Conservation (phyloP, 495 filamentous ascomycete species). For the Tuber magnatum region DNA sequence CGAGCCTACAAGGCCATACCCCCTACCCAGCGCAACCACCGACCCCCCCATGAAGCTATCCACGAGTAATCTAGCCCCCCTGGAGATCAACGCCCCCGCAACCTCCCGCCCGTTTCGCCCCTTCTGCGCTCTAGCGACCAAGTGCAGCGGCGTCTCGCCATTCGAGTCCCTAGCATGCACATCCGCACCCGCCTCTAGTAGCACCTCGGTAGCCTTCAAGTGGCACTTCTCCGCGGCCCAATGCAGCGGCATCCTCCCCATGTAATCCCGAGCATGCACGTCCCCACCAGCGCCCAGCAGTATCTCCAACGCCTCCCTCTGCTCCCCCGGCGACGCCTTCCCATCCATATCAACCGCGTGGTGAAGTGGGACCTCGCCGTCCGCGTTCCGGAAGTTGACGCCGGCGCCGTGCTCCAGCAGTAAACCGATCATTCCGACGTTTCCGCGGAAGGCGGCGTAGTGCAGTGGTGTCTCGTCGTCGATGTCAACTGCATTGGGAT, state of each 20-base stretch:
- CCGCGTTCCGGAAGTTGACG: conserved; percentile 1
- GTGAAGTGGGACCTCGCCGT: conserved; percentile 13
- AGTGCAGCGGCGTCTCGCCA: conserved; percentile 29
- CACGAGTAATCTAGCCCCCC: neutral
- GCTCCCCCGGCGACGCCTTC: neutral
- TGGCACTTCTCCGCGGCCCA: conserved; percentile 22
- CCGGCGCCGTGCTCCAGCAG: conserved; percentile 10
- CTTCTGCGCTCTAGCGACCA: neutral
- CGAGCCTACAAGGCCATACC: neutral
- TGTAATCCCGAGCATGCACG: conserved; percentile 12
- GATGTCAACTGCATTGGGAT: neutral
- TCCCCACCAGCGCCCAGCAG: neutral
- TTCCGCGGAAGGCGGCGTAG: conserved; percentile 13
- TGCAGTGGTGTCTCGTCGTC: conserved; percentile 13
- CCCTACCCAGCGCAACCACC: neutral
- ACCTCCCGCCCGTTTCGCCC: neutral
- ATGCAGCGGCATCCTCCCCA: conserved; percentile 25
- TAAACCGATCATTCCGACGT: conserved; percentile 10
- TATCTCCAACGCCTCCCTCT: neutral
- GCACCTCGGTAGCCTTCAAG: conserved; percentile 7
- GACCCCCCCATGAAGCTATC: neutral
- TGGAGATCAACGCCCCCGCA: neutral
- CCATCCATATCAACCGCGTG: conserved; percentile 4
- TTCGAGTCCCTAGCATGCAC: conserved; percentile 8
- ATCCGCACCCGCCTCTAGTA: conserved; percentile 24